Conservation (phyloP, 805 yeast genomes). For the Kodamaea restingae region DNA sequence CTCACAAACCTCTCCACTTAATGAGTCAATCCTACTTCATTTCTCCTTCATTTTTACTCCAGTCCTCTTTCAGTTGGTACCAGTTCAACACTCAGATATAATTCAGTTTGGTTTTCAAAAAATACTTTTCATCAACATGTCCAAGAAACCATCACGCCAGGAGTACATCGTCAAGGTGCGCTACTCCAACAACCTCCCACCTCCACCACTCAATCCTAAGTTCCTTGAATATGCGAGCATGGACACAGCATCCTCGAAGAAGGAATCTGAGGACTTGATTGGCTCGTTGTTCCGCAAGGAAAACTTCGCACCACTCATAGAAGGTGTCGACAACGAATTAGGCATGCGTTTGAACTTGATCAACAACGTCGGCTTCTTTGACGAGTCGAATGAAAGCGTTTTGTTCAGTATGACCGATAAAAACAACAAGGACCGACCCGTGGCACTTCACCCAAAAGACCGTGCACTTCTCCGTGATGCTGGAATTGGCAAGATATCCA, state of each 20-base stretch:
- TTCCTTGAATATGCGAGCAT: constrained; percentile 54
- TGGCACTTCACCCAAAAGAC: constrained; percentile 73
- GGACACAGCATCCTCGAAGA: constrained; percentile 30
- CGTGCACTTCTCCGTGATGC: constrained; percentile 77
- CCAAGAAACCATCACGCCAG: constrained; percentile 47
- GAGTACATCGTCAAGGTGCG: constrained; percentile 79
- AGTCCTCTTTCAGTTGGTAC: too few relatives aligned
- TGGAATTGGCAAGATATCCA: constrained; percentile 42
- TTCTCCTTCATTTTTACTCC: too few relatives aligned
- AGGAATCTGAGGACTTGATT: constrained; percentile 48
- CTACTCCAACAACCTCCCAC: constrained; percentile 83
- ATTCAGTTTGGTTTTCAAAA: too few relatives aligned
- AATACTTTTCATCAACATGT: constrained; percentile 2
- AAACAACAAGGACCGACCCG: constrained; percentile 24
- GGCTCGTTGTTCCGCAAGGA: constrained; percentile 72
- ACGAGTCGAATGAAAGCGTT: constrained; percentile 48
- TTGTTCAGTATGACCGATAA: constrained; percentile 27
- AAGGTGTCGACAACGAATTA: constrained; percentile 51
- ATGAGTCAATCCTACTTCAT: too few relatives aligned
- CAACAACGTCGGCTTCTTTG: constrained; percentile 62
- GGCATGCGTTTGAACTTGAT: constrained; percentile 79
- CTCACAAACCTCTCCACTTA: too few relatives aligned
- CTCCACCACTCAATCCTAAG: constrained; percentile 90
- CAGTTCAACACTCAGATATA: too few relatives aligned
- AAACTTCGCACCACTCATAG: constrained; percentile 59